Evolutionary conservation across 805 yeast species (phyloP).

Genomic region (Scheffersomyces spartinae): DNA sequence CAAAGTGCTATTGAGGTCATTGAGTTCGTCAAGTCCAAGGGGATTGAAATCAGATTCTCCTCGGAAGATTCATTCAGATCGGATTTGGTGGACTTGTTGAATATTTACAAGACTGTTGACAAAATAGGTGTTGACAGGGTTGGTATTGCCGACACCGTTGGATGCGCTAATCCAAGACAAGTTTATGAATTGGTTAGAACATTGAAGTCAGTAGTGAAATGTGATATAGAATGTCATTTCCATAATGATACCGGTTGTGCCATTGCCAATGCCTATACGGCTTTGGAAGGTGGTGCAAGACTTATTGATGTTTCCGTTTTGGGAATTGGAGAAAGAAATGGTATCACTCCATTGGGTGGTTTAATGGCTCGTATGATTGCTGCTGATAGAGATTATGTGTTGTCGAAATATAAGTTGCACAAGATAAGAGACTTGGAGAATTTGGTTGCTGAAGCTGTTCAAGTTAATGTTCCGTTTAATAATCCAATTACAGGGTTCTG

Average conservation of each 20-base stretch:
- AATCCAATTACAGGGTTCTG: slow-evolving; percentile 99
- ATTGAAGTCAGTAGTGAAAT: slow-evolving; percentile 81
- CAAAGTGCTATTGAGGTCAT: slow-evolving; percentile 93
- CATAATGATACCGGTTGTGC: slow-evolving; percentile 99
- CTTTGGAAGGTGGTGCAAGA: slow-evolving; percentile 94
- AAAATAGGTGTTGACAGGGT: slow-evolving; percentile 97
- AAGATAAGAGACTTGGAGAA: slow-evolving; percentile 93
- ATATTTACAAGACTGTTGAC: slow-evolving; percentile 93
- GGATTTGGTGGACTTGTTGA: slow-evolving; percentile 87
- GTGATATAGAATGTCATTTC: slow-evolving; percentile 98
- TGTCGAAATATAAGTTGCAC: slow-evolving; percentile 88
- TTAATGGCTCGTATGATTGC: slow-evolving; percentile 99
- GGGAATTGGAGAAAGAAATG: slow-evolving; percentile 98
- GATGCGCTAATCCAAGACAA: slow-evolving; percentile 98
- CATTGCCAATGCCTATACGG: slow-evolving; percentile 96
- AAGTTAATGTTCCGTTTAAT: slow-evolving; percentile 94
- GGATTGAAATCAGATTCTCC: slow-evolving; percentile 92
- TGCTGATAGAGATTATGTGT: slow-evolving; percentile 92
- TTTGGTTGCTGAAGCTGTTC: slow-evolving; percentile 94
- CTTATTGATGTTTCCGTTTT: slow-evolving; percentile 90
- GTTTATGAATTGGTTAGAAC: slow-evolving; percentile 95
- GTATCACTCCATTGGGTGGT: slow-evolving; percentile 95
- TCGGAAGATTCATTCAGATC: slow-evolving; percentile 97
- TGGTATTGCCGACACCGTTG: slow-evolving; percentile 98
- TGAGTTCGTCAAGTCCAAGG: slow-evolving; percentile 93